Conservation (phyloP, 2,329 filamentous ascomycete species). For the Thermoascus crustaceus region DNA sequence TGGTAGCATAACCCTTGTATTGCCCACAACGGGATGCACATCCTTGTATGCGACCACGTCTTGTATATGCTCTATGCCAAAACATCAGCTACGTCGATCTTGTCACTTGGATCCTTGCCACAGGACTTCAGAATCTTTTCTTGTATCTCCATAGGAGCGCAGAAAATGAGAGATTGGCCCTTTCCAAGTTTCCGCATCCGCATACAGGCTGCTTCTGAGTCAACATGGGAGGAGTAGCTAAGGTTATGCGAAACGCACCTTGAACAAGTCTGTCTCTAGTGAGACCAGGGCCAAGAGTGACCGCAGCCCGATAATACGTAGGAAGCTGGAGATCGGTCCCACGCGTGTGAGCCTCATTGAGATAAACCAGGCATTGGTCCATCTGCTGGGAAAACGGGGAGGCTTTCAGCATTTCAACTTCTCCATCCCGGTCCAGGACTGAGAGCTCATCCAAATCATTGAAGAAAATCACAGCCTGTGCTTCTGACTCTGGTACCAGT, state of each 20-base stretch:
- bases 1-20: conserved; percentile 49
- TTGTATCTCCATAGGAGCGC: conserved; percentile 51
- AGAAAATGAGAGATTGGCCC: conserved; percentile 58
- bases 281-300: conserved; percentile 57
- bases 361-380: conserved; percentile 55
- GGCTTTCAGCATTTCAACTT: conserved; percentile 36
- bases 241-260: conserved; percentile 38
- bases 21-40: conserved; percentile 52
- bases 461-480: conserved; percentile 51
- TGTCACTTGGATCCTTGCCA: conserved; percentile 4
- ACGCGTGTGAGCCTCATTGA: conserved; percentile 63
- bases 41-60: conserved; percentile 44
- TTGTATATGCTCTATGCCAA: conserved; percentile 53
- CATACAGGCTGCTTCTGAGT: conserved; percentile 51
- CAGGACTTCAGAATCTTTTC: conserved; percentile 37
- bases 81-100: conserved; percentile 47
- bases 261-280: conserved; percentile 64
- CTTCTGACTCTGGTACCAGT: conserved; percentile 10
- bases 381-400: conserved; percentile 53
- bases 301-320: conserved; percentile 50
- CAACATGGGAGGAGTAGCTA: background rate
- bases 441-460: conserved; percentile 22
- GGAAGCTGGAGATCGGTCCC: conserved; percentile 62
- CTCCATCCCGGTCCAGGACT: conserved; percentile 21
- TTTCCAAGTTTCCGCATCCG: conserved; percentile 61